Evolutionary conservation across 2,329 filamentous ascomycete genomes (phyloP), one percentile per base, ranked within the genome.

Genomic region (Emmonsiellopsis sp.): DNA sequence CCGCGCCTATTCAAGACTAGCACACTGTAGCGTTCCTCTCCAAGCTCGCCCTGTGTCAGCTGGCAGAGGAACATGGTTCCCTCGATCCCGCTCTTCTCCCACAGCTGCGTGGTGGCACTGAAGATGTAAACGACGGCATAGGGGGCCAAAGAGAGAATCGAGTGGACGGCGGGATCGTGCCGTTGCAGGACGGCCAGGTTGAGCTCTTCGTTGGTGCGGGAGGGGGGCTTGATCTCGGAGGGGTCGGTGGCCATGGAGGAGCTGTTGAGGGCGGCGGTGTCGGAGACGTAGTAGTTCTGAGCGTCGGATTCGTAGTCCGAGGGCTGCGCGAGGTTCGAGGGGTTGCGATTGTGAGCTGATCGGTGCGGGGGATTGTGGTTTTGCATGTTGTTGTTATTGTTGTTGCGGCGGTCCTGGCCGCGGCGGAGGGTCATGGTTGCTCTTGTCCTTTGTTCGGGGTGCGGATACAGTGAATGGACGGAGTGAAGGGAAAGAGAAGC

Each of bases 1-100:
- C 83, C 82, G 41, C 83, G 79, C 44, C 87, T 78, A 70, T 89
- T 91, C 57, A 92, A 76, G 6, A 92, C 76, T 62, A 90, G 86
- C 13, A 88, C 79, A 38, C 66, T 68, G 60, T 77, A 78, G 58
- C 75, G 66, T 46, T 76, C 74, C 56, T 71, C 82, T 61, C 62
- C 74, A 57, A 70, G 55, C 35, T 62, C 38, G 47, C 73, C 57
- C 71, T 77, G 60, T 53, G 64, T 59, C 56, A 84, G 72, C 58
- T 86, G 79, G 75, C 88, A 94, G 51, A 97, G 81, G 68, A 97
- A 98, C 59, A 97, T 76, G 10, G 89, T 87, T 40, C 93, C 93
- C 70, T 95, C 91, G 9, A 91, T 80, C 53, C 85, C 87, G 45
- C 81, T 81, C 75, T 94, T 95, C 66, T 93, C 87, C 93, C 93